Percentiles rank a stretch among this genome's conserved stretches.
These are phyloP conservation scores for Amanita brunnescens DNA, from an alignment of 768 basidiomycete genomes.

Conservation along the genomic window DNA sequence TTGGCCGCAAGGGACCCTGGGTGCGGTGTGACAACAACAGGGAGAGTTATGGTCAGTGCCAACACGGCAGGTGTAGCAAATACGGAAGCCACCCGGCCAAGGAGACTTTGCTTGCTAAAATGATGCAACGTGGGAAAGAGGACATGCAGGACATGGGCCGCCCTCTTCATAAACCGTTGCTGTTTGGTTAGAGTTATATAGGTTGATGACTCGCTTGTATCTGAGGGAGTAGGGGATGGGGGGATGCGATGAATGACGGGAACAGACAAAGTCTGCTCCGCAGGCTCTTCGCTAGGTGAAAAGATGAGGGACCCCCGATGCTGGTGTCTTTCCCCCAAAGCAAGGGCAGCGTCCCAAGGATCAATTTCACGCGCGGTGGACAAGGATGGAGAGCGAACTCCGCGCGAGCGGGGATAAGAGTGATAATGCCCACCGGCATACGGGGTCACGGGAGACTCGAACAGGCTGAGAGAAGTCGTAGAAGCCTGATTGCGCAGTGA, in stretches of 20 bases:
- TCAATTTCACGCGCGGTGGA: neutral
- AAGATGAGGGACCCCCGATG: conserved; percentile 7
- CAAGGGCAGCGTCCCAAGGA: conserved; percentile 44
- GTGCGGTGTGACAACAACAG: conserved; percentile 73
- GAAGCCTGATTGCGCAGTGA: conserved; percentile 67
- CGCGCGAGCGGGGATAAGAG: conserved; percentile 10
- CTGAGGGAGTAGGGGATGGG: conserved; percentile 33
- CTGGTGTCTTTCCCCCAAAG: conserved; percentile 39
- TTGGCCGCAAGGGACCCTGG: conserved; percentile 19
- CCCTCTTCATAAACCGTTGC: conserved; percentile 27
- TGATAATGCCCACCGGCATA: conserved; percentile 74
- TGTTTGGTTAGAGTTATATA: conserved; percentile 31
- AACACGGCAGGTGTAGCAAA: conserved; percentile 86
- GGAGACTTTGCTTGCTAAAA: conserved; percentile 59
- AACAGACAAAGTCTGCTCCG: conserved; percentile 21
- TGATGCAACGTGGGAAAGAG: conserved; percentile 82
- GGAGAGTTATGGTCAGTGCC: conserved; percentile 78
- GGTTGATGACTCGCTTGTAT: conserved; percentile 34
- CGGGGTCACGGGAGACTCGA: conserved; percentile 59
- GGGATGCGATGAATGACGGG: conserved; percentile 55
- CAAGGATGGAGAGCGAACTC: conserved; percentile 13
- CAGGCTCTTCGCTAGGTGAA: neutral
- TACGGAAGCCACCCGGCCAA: conserved; percentile 65
- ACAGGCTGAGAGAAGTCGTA: conserved; percentile 46
- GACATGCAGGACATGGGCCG: conserved; percentile 43